Percentiles rank a stretch among this genome's conserved stretches.
phyloP scores from a whole-genome alignment of 257 asterid species.

The Leonotis leonurus region DNA sequence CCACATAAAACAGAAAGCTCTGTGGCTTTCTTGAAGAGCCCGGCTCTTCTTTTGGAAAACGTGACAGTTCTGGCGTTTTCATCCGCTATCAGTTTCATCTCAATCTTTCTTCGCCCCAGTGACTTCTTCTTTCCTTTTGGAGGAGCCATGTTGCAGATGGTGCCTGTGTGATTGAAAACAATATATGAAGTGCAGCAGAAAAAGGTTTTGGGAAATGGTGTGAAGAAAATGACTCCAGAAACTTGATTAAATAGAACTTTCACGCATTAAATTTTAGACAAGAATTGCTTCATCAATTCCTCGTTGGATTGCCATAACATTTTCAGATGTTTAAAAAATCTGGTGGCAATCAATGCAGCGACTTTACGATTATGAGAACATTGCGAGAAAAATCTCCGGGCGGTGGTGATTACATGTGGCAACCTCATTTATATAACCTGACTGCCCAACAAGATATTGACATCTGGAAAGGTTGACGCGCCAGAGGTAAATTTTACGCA shows the following conservation, averaged over 20 bases:
- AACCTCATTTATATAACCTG: neutral
- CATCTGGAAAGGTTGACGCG: slow-evolving; percentile 9
- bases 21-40: slow-evolving; percentile 42
- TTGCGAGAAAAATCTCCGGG: neutral
- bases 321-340: slow-evolving; percentile 20
- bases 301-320: slow-evolving; percentile 25
- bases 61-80: slow-evolving; percentile 37
- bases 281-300: slow-evolving; percentile 14
- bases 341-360: slow-evolving; percentile 23
- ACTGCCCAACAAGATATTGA: neutral
- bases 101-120: slow-evolving; percentile 30
- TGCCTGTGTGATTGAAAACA: neutral
- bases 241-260: slow-evolving; percentile 18
- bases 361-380: neutral
- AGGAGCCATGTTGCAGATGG: slow-evolving; percentile 26
- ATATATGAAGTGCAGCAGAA: neutral
- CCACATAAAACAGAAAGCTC: slow-evolving; percentile 38
- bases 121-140: slow-evolving; percentile 22
- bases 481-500: neutral
- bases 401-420: slow-evolving; percentile 19
- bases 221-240: neutral
- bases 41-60: slow-evolving; percentile 35
- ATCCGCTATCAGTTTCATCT: slow-evolving; percentile 27
- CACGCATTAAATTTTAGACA: slow-evolving; percentile 14
- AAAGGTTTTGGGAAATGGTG: neutral